phyloP scores from a whole-genome alignment of 805 yeast species.

The Ogataea pilisensis region DNA sequence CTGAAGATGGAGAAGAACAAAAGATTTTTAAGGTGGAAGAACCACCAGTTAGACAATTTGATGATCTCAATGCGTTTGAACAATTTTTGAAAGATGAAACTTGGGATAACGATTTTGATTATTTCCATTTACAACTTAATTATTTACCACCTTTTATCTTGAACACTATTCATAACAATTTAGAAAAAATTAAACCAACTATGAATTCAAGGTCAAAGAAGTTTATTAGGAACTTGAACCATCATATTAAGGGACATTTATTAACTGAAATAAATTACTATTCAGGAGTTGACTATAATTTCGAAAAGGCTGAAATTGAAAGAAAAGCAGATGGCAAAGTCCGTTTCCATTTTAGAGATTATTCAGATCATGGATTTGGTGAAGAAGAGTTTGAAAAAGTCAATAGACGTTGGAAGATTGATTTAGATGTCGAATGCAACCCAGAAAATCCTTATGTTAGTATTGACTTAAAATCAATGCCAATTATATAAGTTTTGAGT shows the following conservation, averaged over 20 bases:
- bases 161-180: constrained; percentile 58
- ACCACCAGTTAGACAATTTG: constrained; percentile 38
- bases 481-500: constrained; percentile 21
- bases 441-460: constrained; percentile 62
- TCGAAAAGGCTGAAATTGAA: constrained; percentile 42
- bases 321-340: constrained; percentile 43
- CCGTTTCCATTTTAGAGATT: constrained; percentile 58
- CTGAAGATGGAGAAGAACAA: constrained; percentile 7
- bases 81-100: constrained; percentile 56
- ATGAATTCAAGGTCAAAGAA: constrained; percentile 65
- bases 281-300: constrained; percentile 41
- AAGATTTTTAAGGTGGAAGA: constrained; percentile 11
- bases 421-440: constrained; percentile 59
- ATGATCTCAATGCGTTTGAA: constrained; percentile 57
- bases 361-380: constrained; percentile 47
- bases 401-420: constrained; percentile 57
- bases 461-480: constrained; percentile 58
- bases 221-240: constrained; percentile 65
- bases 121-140: constrained; percentile 17
- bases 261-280: constrained; percentile 55
- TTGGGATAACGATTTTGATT: constrained; percentile 25
- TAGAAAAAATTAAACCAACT: constrained; percentile 65
- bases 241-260: constrained; percentile 65
- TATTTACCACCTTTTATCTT: constrained; percentile 50
- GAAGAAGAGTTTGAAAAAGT: constrained; percentile 31